Conservation (phyloP, 2,329 filamentous ascomycete species). For the Chaetomium strumarium region DNA sequence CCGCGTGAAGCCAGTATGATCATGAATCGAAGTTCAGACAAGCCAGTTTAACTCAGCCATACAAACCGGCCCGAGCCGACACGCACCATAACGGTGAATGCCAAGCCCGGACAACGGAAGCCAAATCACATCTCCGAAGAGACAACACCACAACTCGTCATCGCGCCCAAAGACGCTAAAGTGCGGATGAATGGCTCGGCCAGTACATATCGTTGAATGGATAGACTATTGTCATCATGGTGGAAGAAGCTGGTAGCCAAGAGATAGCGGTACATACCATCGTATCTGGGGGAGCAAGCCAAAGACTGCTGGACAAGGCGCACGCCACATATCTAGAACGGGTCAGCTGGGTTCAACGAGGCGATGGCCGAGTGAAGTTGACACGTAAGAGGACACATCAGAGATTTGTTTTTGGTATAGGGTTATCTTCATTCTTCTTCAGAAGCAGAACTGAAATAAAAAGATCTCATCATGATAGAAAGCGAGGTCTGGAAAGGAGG, state of each 20-base stretch:
- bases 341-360: slow-evolving; percentile 12
- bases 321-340: not conserved
- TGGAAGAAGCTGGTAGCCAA: slow-evolving; percentile 8
- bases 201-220: slow-evolving; percentile 65
- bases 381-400: slow-evolving; percentile 33
- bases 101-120: slow-evolving; percentile 48
- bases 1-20: not conserved
- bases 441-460: slow-evolving; percentile 68
- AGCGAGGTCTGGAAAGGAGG: slow-evolving; percentile 5
- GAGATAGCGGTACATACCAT: slow-evolving; percentile 12
- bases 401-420: slow-evolving; percentile 57
- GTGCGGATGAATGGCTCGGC: slow-evolving; percentile 71
- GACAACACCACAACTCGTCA: slow-evolving; percentile 72
- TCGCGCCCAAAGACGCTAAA: slow-evolving; percentile 51
- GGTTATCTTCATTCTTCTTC: slow-evolving; percentile 59
- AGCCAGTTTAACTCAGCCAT: slow-evolving; percentile 36
- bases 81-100: slow-evolving; percentile 52
- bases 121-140: slow-evolving; percentile 47
- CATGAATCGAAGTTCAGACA: slow-evolving; percentile 27
- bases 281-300: not conserved
- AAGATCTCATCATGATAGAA: slow-evolving; percentile 58
- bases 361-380: not conserved
- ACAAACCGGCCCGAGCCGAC: slow-evolving; percentile 29
- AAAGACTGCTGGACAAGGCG: not conserved
- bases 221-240: slow-evolving; percentile 64